A percentile compares a stretch with the other conserved stretches of the same genome.
These are phyloP conservation scores for Penicillium mononematosum DNA, from an alignment of 495 filamentous ascomycete genomes.

Conservation along the genomic window DNA sequence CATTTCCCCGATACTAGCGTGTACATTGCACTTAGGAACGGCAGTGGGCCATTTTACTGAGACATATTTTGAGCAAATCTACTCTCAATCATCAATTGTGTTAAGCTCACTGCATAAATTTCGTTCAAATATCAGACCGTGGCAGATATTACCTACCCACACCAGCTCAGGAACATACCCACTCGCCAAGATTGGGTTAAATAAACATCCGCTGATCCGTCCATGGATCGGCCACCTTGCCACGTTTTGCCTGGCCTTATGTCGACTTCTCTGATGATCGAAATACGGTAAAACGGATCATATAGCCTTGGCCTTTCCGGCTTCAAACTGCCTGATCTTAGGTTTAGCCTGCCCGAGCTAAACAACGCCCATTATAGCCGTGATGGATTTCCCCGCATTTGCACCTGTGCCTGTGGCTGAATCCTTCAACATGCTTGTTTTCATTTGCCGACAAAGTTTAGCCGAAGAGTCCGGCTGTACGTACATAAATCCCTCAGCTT, in stretches of 20 bases:
- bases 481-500: background rate
- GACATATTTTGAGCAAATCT: no score
- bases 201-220: background rate
- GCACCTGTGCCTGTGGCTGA: conserved; percentile 4
- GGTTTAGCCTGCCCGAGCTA: conserved; percentile 2
- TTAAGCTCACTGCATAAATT: no score
- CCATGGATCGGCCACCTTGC: background rate
- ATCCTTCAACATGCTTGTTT: background rate
- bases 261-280: background rate
- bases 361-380: conserved; percentile 5
- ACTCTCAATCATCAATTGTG: no score
- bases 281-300: background rate
- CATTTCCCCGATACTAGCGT: background rate
- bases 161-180: no score
- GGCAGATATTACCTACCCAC: no score
- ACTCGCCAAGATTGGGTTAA: background rate
- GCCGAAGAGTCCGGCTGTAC: background rate
- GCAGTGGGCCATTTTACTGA: no score
- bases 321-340: background rate
- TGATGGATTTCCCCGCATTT: conserved; percentile 11
- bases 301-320: background rate
- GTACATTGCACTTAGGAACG: background rate
- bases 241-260: background rate
- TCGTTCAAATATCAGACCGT: no score
- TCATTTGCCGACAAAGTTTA: background rate